A percentile compares a stretch with the other conserved stretches of the same genome.
These are phyloP conservation scores for Lactifluus hygrophoroides DNA, from an alignment of 768 basidiomycete species.

Conservation along the genomic window DNA sequence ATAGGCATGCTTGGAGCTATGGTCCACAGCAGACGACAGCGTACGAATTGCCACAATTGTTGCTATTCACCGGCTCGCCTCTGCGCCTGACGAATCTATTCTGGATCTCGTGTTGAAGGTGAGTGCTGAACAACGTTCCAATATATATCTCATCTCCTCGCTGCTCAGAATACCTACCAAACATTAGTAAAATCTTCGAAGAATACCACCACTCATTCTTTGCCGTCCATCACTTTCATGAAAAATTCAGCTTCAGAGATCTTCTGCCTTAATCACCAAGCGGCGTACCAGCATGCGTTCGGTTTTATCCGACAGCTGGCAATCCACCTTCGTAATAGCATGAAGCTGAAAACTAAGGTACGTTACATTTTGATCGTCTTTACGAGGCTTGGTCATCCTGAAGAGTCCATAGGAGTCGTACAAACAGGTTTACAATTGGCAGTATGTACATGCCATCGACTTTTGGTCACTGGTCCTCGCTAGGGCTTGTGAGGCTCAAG, in stretches of 20 bases:
- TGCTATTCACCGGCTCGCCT: constrained; percentile 71
- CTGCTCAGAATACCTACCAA: constrained; percentile 71
- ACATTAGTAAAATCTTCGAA: constrained; percentile 78
- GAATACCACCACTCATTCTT: constrained; percentile 74
- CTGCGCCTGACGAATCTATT: constrained; percentile 68
- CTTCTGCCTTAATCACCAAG: constrained; percentile 66
- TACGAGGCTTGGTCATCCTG: neutral
- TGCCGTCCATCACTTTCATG: constrained; percentile 92
- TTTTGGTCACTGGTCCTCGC: constrained; percentile 92
- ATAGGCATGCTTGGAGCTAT: constrained; percentile 74
- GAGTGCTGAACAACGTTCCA: constrained; percentile 15
- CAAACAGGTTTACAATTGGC: constrained; percentile 98
- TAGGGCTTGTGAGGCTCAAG: constrained; percentile 61
- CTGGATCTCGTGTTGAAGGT: constrained; percentile 86
- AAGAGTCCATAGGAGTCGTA: constrained; percentile 61
- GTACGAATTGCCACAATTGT: constrained; percentile 82
- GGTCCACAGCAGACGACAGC: constrained; percentile 75
- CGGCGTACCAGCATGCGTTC: constrained; percentile 90
- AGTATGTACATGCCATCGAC: constrained; percentile 91
- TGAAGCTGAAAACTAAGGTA: constrained; percentile 83
- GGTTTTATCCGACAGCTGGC: constrained; percentile 93
- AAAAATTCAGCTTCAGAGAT: constrained; percentile 95
- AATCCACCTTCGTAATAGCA: constrained; percentile 83
- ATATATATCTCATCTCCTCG: neutral
- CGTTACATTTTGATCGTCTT: constrained; percentile 13